Conservation (phyloP, 441 rosid species). For the Gossypium trilobum region DNA sequence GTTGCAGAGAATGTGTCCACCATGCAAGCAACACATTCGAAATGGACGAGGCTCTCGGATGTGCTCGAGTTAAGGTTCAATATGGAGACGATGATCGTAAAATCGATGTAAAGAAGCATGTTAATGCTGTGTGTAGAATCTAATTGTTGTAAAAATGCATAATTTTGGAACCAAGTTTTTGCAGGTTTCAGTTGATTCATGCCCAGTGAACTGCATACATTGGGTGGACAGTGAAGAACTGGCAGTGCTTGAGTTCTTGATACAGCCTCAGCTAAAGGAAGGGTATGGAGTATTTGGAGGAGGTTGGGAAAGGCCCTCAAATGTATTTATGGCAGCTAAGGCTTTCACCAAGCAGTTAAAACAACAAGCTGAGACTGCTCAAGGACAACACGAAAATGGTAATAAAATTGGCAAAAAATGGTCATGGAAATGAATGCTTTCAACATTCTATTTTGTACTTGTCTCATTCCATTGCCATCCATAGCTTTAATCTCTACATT, state of each 20-base stretch:
- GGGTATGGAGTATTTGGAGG: slow-evolving; percentile 54
- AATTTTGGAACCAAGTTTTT: background rate
- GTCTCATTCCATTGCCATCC: no score
- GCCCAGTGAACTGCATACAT: slow-evolving; percentile 58
- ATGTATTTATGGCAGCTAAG: slow-evolving; percentile 48
- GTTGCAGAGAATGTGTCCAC: slow-evolving; percentile 55
- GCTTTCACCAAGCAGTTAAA: slow-evolving; percentile 35
- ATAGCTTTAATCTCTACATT: no score
- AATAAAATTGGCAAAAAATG: background rate
- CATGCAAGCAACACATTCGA: slow-evolving; percentile 48
- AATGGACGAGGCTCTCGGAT: slow-evolving; percentile 41
- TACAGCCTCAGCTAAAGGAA: slow-evolving; percentile 36
- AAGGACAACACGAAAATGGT: slow-evolving; percentile 19
- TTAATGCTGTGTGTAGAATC: background rate
- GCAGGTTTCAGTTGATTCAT: slow-evolving; percentile 49
- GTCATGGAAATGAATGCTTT: no score
- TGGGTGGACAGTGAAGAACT: slow-evolving; percentile 51
- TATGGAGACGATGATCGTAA: slow-evolving; percentile 39
- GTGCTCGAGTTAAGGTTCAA: slow-evolving; percentile 23
- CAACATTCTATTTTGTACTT: no score
- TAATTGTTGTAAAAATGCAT: background rate
- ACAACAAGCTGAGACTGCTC: slow-evolving; percentile 21
- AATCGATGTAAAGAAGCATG: slow-evolving; percentile 31
- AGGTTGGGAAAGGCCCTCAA: slow-evolving; percentile 50
- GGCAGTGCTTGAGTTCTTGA: slow-evolving; percentile 41